Percentiles rank a stretch among this genome's conserved stretches.
These are phyloP conservation scores for Mycosphaerella sp. DNA, from an alignment of 2,329 filamentous ascomycete species.

Conservation along the genomic window DNA sequence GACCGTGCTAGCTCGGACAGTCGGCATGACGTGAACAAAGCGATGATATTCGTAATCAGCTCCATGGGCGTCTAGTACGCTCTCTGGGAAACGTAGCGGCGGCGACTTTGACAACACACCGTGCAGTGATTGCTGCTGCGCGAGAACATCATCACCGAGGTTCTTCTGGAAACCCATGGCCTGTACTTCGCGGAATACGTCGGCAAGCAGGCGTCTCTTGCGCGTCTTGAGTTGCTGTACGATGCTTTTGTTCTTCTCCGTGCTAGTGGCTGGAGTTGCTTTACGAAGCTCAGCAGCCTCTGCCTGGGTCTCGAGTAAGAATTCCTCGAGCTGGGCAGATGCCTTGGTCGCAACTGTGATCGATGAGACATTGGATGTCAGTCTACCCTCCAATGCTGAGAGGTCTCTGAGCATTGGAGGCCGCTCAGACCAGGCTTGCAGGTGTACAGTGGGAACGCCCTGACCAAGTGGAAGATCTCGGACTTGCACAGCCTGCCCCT, in stretches of 20 bases:
- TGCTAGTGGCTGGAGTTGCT: conserved; percentile 73
- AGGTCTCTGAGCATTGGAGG: conserved; percentile 4
- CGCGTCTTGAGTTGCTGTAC: conserved; percentile 86
- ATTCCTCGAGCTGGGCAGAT: conserved; percentile 12
- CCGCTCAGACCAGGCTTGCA: conserved; percentile 9
- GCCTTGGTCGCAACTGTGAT: neutral
- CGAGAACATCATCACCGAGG: conserved; percentile 64
- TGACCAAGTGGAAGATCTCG: neutral
- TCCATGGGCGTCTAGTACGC: conserved; percentile 10
- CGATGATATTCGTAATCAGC: conserved; percentile 73
- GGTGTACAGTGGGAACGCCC: neutral
- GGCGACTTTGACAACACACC: conserved; percentile 57
- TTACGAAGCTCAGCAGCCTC: conserved; percentile 70
- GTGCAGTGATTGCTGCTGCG: conserved; percentile 64
- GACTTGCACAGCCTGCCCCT: neutral
- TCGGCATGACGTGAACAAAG: conserved; percentile 64
- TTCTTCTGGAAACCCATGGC: conserved; percentile 88
- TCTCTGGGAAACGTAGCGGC: conserved; percentile 26
- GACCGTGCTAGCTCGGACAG: conserved; percentile 58
- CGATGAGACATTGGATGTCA: neutral
- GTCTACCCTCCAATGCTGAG: neutral
- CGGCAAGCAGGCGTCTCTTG: conserved; percentile 84
- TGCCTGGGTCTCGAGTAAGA: conserved; percentile 50
- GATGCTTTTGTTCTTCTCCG: conserved; percentile 74
- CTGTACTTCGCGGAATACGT: conserved; percentile 73